A percentile compares a stretch with the other conserved stretches of the same genome.
Evolutionary conservation across 1,284 basidiomycete species (phyloP).

Genomic region (Tilletia indica): DNA sequence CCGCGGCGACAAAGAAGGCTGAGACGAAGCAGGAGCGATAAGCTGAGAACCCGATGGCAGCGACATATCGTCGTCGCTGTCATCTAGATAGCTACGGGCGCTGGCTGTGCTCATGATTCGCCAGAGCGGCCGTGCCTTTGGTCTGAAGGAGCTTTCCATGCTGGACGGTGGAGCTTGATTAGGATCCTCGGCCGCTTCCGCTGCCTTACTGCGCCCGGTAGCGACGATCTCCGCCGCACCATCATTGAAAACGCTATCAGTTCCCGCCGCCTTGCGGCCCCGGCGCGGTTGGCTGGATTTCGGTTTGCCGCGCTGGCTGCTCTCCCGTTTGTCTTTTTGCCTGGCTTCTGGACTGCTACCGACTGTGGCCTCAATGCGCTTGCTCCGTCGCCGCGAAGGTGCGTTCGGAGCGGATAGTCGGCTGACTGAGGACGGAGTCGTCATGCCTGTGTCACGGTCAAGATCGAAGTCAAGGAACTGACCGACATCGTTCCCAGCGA

Average conservation of each 20-base stretch:
- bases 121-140: neutral
- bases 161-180: no score
- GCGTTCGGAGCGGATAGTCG: neutral
- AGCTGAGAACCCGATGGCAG: conserved; percentile 3
- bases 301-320: neutral
- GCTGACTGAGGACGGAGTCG: neutral
- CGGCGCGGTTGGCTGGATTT: neutral
- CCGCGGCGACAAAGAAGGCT: no score
- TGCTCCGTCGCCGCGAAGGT: neutral
- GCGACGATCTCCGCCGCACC: no score
- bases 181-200: no score
- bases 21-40: no score
- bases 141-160: neutral
- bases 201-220: no score
- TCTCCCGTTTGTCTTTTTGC: neutral
- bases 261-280: no score
- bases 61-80: neutral
- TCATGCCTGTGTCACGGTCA: neutral
- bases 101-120: neutral
- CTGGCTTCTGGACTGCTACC: neutral
- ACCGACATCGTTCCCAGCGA: conserved; percentile 3
- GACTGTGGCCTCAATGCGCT: neutral
- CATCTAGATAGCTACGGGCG: neutral
- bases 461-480: conserved; percentile 13
- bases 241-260: no score